Evolutionary conservation across 495 filamentous ascomycete species (phyloP).

Genomic region (Trichoderma gamsii): DNA sequence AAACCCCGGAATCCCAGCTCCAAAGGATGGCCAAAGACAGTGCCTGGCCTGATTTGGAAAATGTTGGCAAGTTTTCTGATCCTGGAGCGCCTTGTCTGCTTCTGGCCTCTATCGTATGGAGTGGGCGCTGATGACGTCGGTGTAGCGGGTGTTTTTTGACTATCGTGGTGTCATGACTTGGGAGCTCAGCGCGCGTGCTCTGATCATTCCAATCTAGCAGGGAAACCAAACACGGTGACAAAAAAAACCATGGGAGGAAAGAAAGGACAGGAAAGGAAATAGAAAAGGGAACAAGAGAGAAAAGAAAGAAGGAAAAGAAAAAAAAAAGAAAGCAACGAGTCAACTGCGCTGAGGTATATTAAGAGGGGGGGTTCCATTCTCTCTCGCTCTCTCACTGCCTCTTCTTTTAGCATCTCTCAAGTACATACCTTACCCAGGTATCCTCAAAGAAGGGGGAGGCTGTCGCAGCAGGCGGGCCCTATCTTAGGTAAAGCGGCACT

Average conservation of each 20-base stretch:
- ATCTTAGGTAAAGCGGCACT: conserved; percentile 6
- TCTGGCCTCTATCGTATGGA: not conserved
- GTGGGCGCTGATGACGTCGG: conserved; percentile 14
- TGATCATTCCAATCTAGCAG: not conserved
- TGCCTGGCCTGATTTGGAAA: no score
- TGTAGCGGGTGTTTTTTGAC: not conserved
- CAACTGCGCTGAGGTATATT: not conserved
- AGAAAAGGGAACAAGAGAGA: not conserved
- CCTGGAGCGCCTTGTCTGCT: not conserved
- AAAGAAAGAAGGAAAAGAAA: not conserved
- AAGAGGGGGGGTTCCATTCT: not conserved
- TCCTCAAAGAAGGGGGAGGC: not conserved
- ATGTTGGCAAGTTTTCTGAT: no score
- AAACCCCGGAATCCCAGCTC: no score
- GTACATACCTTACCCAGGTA: not conserved
- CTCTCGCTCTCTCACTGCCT: not conserved
- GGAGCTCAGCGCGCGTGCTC: not conserved
- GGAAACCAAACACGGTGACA: not conserved
- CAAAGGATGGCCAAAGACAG: no score
- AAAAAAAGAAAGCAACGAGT: not conserved
- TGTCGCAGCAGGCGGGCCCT: conserved; percentile 5
- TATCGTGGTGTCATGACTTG: not conserved
- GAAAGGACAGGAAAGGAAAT: not conserved
- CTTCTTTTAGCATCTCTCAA: not conserved
- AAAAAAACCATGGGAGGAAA: not conserved